Evolutionary conservation across 805 yeast genomes (phyloP).

Genomic region (Sugiyamaella boreocaroliniensis): DNA sequence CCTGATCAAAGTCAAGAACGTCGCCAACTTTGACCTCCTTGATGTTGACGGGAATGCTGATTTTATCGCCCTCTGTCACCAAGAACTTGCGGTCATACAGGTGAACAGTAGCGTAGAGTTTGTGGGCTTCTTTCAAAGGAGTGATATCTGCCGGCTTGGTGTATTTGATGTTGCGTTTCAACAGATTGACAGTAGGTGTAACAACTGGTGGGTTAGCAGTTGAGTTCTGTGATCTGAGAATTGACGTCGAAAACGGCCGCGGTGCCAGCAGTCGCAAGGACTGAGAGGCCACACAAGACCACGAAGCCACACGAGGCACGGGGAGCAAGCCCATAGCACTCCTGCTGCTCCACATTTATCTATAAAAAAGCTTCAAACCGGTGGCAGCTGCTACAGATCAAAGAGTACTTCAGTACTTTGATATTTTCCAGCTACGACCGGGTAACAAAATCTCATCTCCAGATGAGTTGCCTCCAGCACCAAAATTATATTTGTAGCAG

Average conservation of each 20-base stretch:
- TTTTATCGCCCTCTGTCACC: conserved; percentile 84
- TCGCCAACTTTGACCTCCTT: conserved; percentile 80
- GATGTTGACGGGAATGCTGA: conserved; percentile 71
- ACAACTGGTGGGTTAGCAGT: neutral
- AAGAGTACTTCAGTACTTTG: too few species aligned
- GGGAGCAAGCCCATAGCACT: too few species aligned
- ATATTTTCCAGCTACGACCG: too few species aligned
- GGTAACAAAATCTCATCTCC: too few species aligned
- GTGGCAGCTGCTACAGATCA: too few species aligned
- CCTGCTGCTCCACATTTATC: too few species aligned
- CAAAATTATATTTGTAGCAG: too few species aligned
- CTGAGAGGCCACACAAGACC: too few species aligned
- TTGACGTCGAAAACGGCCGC: neutral
- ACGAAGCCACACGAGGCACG: too few species aligned
- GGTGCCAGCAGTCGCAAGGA: neutral
- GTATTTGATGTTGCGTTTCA: conserved; percentile 18
- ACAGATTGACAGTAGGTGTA: conserved; percentile 7
- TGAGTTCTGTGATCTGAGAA: neutral
- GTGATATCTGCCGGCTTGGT: conserved; percentile 39
- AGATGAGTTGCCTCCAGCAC: too few species aligned
- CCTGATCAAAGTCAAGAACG: conserved; percentile 62
- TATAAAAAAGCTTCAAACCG: too few species aligned
- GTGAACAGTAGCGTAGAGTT: conserved; percentile 74
- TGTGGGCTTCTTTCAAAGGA: conserved; percentile 58
- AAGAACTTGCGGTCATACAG: conserved; percentile 80